Evolutionary conservation across 176 grass and related monocot species (phyloP), one percentile per base, ranked within the genome.

Genomic region (Avena atlantica): DNA sequence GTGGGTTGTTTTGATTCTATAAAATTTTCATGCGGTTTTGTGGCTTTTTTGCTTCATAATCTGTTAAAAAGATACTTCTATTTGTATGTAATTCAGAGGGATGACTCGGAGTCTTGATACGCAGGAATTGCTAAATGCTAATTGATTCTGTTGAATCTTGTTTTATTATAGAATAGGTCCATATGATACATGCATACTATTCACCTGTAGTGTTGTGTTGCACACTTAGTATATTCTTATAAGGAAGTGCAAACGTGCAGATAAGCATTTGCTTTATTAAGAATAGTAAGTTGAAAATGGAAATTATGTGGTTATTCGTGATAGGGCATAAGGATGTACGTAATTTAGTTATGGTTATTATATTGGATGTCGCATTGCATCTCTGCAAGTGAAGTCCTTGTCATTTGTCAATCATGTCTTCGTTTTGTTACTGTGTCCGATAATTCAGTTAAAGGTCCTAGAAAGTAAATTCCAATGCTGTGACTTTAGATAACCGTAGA

Each of bases 371-470:
- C 9, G 45, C 9, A 6, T 59, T 78, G 20, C 27, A 44, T 20
- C 15, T 52, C 12, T 78, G 62, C n/a, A 5, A 55, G 11, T 86
- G 51, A 29, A 44, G 42, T 29, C 4, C 9, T 80, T 19, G 20
- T 49, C 70, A 12, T 71, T 45, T 71, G 78, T 8, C 63, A 84
- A 71, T 15, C 45, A 49, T 57, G 13, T 87, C 42, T 70, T 80
- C 57, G 51, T 62, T 81, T 19, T 66, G 78, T 16, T 76, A 13
- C 3, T 77, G 48, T 66, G 48, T 37, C 40, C 14, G 8, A 13
- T 48, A 61, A 73, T 60, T 21, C 36, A 63, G 81, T 76, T 74
- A 42, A 27, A 52, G 15, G 20, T 65, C 15, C 51, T 76, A 20
- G 55, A 56, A 37, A 52, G 15, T 52, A n/a, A 66, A 48, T 74